Base-by-base conservation (phyloP, 805 yeast genomes). In the Ogataea paraovalis region DNA sequence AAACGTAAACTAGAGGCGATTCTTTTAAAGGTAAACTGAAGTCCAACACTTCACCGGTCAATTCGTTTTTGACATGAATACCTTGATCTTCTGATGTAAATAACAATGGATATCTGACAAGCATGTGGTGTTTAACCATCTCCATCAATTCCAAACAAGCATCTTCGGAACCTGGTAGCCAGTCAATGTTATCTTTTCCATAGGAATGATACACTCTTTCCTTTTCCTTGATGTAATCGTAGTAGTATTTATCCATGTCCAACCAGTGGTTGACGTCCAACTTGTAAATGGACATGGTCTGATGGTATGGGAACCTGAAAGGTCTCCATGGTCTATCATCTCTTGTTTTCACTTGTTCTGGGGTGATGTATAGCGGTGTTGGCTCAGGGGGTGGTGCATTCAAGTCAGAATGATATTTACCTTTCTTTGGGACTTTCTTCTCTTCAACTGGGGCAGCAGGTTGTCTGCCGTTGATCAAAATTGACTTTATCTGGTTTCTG, bases 311-410 rank as follows among this genome's bases (percentile, higher is more conserved):
- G 83, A 86, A 82, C 58, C 90, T 70, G 67, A 84, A 84, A 8
- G 89, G 89, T 66, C 90, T 72, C 90, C 90, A 84, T 12, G 90
- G 89, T 60, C 90, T 71, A 56, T 82, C 90, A 55, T 84, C 87
- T 58, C 82, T 81, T 21, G 73, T 75, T 52, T 70, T 68, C 10
- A 83, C 85, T 55, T 81, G 80, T 42, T 84, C 88, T 2, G 87
- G 86, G 0, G 86, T 82, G 44, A 84, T 75, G 66, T 69, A 70
- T 25, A 83, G 65, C 0, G 88, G 86, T 0, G 81, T 74, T 19
- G 85, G 83, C 37, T 61, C 60, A 9, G 79, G 78, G 12, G 61
- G 56, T 18, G 67, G 68, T 10, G 65, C 67, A 38, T 62, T 50
- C 44, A 41, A 33, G 27, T 52, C 58, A 4, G 61, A 52, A 21